These are phyloP conservation scores for Byssothecium circinans DNA, from an alignment of 2,329 filamentous ascomycete genomes.

Conservation along the genomic window DNA sequence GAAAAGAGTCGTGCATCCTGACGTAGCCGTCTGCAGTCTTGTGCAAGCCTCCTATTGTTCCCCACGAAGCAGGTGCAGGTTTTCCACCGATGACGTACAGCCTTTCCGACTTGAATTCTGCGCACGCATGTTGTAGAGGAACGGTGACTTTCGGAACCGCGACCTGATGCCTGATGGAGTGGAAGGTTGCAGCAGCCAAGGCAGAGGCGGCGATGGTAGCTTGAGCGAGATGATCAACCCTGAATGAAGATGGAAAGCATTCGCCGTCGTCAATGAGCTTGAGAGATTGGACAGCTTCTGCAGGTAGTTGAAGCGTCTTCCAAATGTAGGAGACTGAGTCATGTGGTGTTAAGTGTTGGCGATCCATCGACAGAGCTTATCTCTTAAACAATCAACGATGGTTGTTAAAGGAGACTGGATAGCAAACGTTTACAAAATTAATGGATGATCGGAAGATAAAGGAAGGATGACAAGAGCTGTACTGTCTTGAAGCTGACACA, in stretches of 20 bases:
- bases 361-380: conserved; percentile 15
- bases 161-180: conserved; percentile 37
- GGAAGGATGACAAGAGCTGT: too few relatives aligned
- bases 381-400: too few relatives aligned
- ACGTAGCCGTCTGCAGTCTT: conserved; percentile 56
- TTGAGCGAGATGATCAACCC: conserved; percentile 57
- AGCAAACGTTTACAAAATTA: too few relatives aligned
- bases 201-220: conserved; percentile 55
- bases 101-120: conserved; percentile 59
- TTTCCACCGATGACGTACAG: conserved; percentile 51
- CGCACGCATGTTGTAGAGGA: conserved; percentile 49
- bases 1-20: conserved; percentile 58
- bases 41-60: conserved; percentile 56
- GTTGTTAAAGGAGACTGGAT: too few relatives aligned
- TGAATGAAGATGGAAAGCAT: conserved; percentile 56
- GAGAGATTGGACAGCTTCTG: conserved; percentile 23
- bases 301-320: conserved; percentile 27
- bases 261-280: conserved; percentile 23
- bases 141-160: conserved; percentile 47
- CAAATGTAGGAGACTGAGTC: conserved; percentile 38
- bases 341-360: conserved; percentile 22
- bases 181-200: conserved; percentile 53
- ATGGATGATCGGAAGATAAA: too few relatives aligned
- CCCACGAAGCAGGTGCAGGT: conserved; percentile 40
- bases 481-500: too few relatives aligned